Evolutionary conservation across 2,329 filamentous ascomycete species (phyloP), one percentile per base, ranked within the genome.

Genomic region (Aspergillus sp.): DNA sequence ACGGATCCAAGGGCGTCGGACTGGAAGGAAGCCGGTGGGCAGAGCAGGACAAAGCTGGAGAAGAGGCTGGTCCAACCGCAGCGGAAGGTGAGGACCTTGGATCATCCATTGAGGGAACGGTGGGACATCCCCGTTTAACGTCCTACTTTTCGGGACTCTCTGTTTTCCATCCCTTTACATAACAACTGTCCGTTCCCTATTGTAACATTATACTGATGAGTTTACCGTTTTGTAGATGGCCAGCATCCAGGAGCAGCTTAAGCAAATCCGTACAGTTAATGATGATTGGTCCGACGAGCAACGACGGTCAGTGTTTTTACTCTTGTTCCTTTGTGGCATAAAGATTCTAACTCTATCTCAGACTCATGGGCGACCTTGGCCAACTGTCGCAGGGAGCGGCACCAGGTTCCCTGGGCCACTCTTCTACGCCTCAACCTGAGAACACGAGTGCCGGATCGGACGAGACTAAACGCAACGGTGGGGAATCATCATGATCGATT

Each of bases 71-170:
- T 59, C 56, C 61, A 57, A 56, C 59, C 55, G 53, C 62, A 59
- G 56, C 53, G 62, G 67, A 70, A 70, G 66, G 66, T 68, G 69
- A 71, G 68, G 66, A 68, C 60, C 66, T 69, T 60, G 67, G 68
- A 59, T 65, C 67, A 67, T 68, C 66, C 56, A 70, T 71, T 58
- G 63, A 69, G 64, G 67, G 69, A 69, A 71, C 67, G 68, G 68
- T 71, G 68, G 67, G 68, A 62, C 50, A 58, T 59, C 67, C 67
- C 64, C 64, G 60, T 66, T 63, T 65, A 49, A 56, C 57, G 47
- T 56, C 57, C 42, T 56, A 50, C 47, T 58, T 52, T 48, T 60
- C 55, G 50, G 50, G 57, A 47, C 51, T 64, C 46, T 58, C 57
- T 46, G 43, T 51, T 51, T 62, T 59, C 48, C 56, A 58, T 50